Conservation (phyloP, 169 alveolate genomes). For the Cryptosporidium sp. region DNA sequence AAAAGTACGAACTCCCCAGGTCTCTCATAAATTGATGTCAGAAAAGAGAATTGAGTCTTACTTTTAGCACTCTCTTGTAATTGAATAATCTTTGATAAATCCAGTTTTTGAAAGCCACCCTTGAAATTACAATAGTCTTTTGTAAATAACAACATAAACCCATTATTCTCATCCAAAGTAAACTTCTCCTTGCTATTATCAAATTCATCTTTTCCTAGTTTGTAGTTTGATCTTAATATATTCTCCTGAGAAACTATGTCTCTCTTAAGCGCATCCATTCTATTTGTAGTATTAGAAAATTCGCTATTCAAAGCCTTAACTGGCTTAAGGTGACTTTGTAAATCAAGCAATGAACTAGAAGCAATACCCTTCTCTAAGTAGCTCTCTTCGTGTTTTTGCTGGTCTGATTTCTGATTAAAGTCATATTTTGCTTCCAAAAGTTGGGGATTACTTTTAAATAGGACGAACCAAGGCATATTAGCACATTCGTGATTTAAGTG, state of each 20-base stretch:
- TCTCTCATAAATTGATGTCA: background rate
- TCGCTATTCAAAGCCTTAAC: background rate
- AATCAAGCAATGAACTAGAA: background rate
- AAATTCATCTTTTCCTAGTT: background rate
- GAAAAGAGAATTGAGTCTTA: background rate
- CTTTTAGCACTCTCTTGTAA: background rate
- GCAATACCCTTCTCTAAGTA: background rate
- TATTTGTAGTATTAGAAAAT: background rate
- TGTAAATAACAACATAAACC: constrained; percentile 5
- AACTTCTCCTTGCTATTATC: background rate
- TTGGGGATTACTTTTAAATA: constrained; percentile 37
- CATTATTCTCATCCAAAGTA: constrained; percentile 9
- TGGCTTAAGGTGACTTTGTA: background rate
- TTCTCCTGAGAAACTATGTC: constrained; percentile 1
- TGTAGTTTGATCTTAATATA: constrained; percentile 1
- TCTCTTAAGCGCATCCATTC: background rate
- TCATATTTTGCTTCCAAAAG: constrained; percentile 32
- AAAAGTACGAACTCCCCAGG: constrained; percentile 3
- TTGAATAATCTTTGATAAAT: background rate
- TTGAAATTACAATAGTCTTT: background rate
- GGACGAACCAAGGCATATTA: constrained; percentile 64
- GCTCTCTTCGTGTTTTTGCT: background rate
- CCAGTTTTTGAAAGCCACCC: background rate
- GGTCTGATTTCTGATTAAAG: background rate
- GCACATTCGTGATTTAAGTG: constrained; percentile 13